Percentiles rank a stretch among this genome's conserved stretches.
These are phyloP conservation scores for Kodamaea fukazawae DNA, from an alignment of 805 yeast species.

Conservation along the genomic window DNA sequence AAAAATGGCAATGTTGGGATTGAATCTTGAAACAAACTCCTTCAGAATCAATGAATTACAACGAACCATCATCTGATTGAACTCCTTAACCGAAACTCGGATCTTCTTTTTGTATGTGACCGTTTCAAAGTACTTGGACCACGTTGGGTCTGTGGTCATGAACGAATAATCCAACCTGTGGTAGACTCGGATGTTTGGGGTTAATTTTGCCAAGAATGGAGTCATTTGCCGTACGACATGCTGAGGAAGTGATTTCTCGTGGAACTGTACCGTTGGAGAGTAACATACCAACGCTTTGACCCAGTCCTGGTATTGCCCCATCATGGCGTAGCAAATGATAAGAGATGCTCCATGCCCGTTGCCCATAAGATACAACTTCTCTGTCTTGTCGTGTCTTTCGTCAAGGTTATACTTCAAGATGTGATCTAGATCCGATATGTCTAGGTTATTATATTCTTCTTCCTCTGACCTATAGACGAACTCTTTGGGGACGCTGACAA, in stretches of 20 bases:
- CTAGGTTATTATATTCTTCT: conserved; percentile 5
- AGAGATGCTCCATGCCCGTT: conserved; percentile 7
- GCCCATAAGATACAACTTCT: conserved; percentile 9
- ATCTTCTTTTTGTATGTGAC: conserved; percentile 6
- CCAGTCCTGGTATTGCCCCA: conserved; percentile 10
- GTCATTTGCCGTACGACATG: conserved; percentile 4
- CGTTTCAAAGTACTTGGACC: conserved; percentile 4
- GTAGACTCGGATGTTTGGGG: conserved; percentile 8
- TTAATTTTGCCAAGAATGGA: conserved; percentile 5
- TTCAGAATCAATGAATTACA: conserved; percentile 7
- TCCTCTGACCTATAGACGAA: not conserved
- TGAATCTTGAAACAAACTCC: conserved; percentile 5
- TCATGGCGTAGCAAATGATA: conserved; percentile 7
- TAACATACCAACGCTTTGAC: conserved; percentile 3
- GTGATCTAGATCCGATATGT: conserved; percentile 7
- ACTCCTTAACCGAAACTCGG: conserved; percentile 7
- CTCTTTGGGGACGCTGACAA: conserved; percentile 3
- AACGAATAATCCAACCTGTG: conserved; percentile 5
- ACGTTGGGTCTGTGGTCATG: conserved; percentile 8
- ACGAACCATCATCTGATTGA: conserved; percentile 9
- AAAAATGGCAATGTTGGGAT: conserved; percentile 8
- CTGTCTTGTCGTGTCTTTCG: conserved; percentile 6
- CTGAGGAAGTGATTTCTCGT: conserved; percentile 3
- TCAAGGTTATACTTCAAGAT: conserved; percentile 7
- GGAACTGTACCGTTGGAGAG: conserved; percentile 5